Evolutionary conservation across 805 yeast genomes (phyloP), one percentile per base, ranked within the genome.

Genomic region (Komagataella pastoris): DNA sequence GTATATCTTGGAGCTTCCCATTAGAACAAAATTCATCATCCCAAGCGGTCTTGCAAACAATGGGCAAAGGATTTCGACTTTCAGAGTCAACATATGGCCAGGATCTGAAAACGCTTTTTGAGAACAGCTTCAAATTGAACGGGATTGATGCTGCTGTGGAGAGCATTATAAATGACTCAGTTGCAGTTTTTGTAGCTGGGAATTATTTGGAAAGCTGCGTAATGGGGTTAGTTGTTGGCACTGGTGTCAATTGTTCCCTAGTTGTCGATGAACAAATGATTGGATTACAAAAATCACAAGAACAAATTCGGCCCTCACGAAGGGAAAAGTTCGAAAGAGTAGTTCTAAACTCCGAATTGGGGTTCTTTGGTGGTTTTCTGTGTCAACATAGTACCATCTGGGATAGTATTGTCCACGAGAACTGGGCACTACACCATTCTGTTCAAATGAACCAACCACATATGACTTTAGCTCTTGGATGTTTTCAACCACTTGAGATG

Each of bases 191-290:
- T 59, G 65, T 82, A 8, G 74, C 86, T 0, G 82, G 81, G 7
- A 57, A 62, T 17, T 62, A 62, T 12, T 55, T 62, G 17, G 55
- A 59, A 10, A 54, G 66, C 2, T 71, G 73, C 51, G 59, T 65
- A 52, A 57, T 82, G 47, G 84, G 85, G 0, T 56, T 83, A 56
- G 85, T 83, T 3, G 62, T 83, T 50, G 89, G 90, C 1, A 83
- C 90, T 2, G 90, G 90, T 1, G 63, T 79, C 51, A 83, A 83
- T 57, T 62, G 78, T 43, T 78, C 80, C 64, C 68, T 78, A 65
- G 57, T 67, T 17, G 24, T 61, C 6, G 55, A 61, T 7, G 49
- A 54, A 1, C 21, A 10, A 6, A 12, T 19, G 24, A 17, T 51
- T 14, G 17, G 23, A 14, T 17, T 7, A 17, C 14, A 30, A 30